Base-by-base conservation (phyloP, 345 rosid genomes). In the Fremontodendron californicum region DNA sequence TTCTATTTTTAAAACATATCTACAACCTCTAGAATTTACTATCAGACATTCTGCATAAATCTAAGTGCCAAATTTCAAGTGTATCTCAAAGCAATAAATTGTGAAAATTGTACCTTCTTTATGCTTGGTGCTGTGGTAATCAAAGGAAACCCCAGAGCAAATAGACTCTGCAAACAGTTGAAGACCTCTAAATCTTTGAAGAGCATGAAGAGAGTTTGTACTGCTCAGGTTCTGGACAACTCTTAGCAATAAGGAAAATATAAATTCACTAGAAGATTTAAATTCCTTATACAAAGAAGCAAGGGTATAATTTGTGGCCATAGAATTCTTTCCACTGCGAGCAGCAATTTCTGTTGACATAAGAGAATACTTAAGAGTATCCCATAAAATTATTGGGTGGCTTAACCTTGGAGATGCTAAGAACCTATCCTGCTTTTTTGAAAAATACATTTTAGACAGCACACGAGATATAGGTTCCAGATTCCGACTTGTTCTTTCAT, bases 351-450 rank as follows among this genome's bases (percentile, higher is more conserved):
- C 99, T 74, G 90, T 88, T 29, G 96, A 91, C 70, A 87, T 85
- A 62, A 96, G 90, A 63, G 99, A 89, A 83, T 90, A 92, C 83
- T 87, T 89, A 23, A 96, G 96, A 48, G 93, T 87, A 84, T 96
- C 97, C 99, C 99, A 96, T 89, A 93, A 86, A 68, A 92, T 80
- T 80, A 90, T 77, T 66, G 90, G 87, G 66, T 82, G 86, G 74
- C 87, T 84, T 52, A 83, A 73, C 86, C 88, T 86, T 1, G 82
- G 73, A 72, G 86, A 81, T 83, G 77, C 85, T 21, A 71, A 79
- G 76, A 78, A 62, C 72, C 78, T 85, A 73, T 92, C 88, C 72
- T 72, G 84, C 68, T 73, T 78, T 40, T 75, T 80, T 33, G 87
- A 62, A 79, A 87, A 87, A 82, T 90, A 92, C 82, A 90, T 85